A percentile compares a stretch with the other conserved stretches of the same genome.
These are phyloP conservation scores for Cyamopsis tetragonoloba DNA, from an alignment of 306 rosid species.

Conservation along the genomic window DNA sequence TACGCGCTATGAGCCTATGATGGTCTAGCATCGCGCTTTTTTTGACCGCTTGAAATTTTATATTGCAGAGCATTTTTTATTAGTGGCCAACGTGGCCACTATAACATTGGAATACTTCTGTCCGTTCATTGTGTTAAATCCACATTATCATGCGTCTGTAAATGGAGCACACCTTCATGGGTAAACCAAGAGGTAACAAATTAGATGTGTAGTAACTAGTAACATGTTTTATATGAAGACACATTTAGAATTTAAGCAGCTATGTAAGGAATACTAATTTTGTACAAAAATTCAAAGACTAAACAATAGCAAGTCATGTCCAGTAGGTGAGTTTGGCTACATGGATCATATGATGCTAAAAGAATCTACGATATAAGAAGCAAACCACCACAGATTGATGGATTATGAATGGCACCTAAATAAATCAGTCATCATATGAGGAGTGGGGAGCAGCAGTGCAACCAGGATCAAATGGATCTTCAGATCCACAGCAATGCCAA, in stretches of 20 bases:
- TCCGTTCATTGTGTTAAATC: too few species aligned
- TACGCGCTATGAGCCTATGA: too few species aligned
- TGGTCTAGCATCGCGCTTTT: too few species aligned
- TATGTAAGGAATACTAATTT: background rate
- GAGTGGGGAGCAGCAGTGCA: constrained; percentile 78
- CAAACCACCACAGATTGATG: constrained; percentile 13
- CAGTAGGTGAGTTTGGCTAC: too few species aligned
- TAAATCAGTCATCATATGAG: constrained; percentile 66
- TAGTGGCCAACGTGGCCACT: too few species aligned
- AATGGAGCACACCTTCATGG: too few species aligned
- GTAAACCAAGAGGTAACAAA: too few species aligned
- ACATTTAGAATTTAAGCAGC: background rate
- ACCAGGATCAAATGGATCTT: constrained; percentile 82
- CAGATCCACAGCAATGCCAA: constrained; percentile 98
- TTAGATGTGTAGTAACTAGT: background rate
- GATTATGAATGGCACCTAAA: constrained; percentile 2
- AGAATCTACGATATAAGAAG: constrained; percentile 11
- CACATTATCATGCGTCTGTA: background rate
- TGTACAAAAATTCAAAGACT: constrained; percentile 4
- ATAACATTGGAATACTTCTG: too few species aligned
- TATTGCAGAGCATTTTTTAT: too few species aligned
- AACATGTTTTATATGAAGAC: background rate
- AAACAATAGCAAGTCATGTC: too few species aligned
- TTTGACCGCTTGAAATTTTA: too few species aligned
- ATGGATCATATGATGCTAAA: constrained; percentile 8